Conservation (phyloP, 164 flowering plant genomes). For the Platanus orientalis region DNA sequence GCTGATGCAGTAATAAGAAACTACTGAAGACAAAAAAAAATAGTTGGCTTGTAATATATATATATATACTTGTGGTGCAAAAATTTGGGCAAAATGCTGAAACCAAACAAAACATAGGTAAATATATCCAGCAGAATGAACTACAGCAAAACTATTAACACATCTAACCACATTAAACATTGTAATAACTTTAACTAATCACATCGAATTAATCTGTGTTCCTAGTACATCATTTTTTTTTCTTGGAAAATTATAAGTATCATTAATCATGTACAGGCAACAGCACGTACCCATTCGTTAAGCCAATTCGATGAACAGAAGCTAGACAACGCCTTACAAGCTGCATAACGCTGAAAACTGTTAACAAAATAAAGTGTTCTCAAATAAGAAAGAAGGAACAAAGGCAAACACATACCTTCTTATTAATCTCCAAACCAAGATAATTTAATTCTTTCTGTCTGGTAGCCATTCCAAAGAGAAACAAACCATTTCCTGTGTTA, state of each 20-base stretch:
- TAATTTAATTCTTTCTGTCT: slow-evolving; percentile 47
- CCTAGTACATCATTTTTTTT: neutral
- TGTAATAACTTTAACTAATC: neutral
- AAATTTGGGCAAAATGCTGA: no score
- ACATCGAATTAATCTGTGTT: neutral
- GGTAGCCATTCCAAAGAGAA: slow-evolving; percentile 65
- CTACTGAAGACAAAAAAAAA: no score
- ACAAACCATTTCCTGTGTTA: slow-evolving; percentile 71
- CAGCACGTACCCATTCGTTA: slow-evolving; percentile 47
- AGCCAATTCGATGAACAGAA: slow-evolving; percentile 33
- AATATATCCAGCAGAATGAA: no score
- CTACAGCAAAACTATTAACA: no score
- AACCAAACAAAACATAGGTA: no score
- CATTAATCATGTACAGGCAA: slow-evolving; percentile 1
- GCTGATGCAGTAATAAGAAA: no score
- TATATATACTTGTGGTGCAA: no score
- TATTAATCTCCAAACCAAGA: slow-evolving; percentile 75
- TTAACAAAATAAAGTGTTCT: neutral
- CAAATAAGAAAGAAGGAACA: neutral
- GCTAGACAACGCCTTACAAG: slow-evolving; percentile 63
- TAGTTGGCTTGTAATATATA: no score
- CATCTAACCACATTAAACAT: neutral
- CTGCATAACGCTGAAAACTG: slow-evolving; percentile 32
- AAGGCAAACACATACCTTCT: slow-evolving; percentile 42
- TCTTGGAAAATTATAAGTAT: neutral